Evolutionary conservation across 805 yeast genomes (phyloP).

Genomic region (Saturnispora bothae): DNA sequence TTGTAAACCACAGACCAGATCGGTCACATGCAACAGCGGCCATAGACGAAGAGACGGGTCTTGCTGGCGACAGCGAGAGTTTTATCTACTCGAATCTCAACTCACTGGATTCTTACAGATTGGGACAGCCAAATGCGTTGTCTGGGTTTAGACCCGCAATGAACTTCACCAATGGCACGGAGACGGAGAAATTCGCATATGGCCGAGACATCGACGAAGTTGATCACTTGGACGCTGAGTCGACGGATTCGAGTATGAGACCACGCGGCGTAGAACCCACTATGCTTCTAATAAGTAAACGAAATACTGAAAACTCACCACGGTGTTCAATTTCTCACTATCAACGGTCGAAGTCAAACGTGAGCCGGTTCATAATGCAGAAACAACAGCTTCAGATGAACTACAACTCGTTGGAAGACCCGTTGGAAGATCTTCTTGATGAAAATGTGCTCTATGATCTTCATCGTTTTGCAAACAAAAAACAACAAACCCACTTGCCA

Average conservation of each 20-base stretch:
- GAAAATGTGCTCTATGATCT: conserved; percentile 1
- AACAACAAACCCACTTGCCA: neutral
- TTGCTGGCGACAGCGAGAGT: no score
- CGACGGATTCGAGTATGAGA: no score
- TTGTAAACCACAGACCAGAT: no score
- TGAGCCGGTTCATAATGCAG: neutral
- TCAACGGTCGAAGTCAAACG: neutral
- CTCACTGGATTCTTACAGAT: conserved; percentile 12
- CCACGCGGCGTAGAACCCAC: no score
- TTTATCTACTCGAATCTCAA: conserved; percentile 20
- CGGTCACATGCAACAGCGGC: no score
- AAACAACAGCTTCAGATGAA: neutral
- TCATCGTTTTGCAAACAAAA: neutral
- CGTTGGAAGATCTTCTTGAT: neutral
- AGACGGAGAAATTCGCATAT: no score
- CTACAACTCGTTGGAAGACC: neutral
- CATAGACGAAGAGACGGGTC: no score
- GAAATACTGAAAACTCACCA: neutral
- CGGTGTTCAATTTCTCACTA: neutral
- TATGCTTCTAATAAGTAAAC: neutral
- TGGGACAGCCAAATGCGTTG: no score
- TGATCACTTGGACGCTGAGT: no score
- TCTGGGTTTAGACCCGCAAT: no score
- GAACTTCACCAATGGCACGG: no score
- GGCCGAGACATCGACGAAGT: no score